Base-by-base conservation (phyloP, 306 rosid genomes). In the Senna tora region DNA sequence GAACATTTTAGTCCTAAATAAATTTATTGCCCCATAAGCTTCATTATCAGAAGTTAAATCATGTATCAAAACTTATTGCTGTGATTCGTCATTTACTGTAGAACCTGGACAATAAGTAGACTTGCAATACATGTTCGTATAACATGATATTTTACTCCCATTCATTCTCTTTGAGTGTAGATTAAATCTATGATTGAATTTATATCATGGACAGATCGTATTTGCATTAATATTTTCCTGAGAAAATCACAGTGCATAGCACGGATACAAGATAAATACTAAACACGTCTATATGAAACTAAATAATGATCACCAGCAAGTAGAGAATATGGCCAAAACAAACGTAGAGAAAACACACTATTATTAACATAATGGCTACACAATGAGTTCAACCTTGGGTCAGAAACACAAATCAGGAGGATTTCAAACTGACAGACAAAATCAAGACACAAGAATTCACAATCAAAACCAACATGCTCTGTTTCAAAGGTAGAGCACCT, bases 361-460 rank as follows among this genome's bases (percentile, higher is more conserved):
- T 38, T 41, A 12, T 41, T 5, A 46, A 36, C 20, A 12, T 42
- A 36, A 55, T 47, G 17, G 36, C 59, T 61, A 78, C 41, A 34
- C 68, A 33, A 12, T 9, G 54, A 47, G 41, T 62, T 67, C 75
- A 50, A 51, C 64, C 22, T n/a, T 16, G 47, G 16, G 64, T 66
- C 38, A 51, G 28, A 67, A 52, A 51, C 75, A 58, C 66, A 70
- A 56, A 77, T 38, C 70, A 33, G 19, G 52, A 55, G 75, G 67
- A 67, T 42, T 67, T 51, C 20, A 73, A 64, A 43, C 51, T 21
- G n/a, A 57, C 80, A 73, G 68, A 58, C 51, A 62, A 67, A 76
- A 51, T 20, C 69, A 69, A 25, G 16, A 21, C 64, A 58, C 57
- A 69, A 72, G 47, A 58, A 74, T 50, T 25, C 61, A 30, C 34